Conservation (phyloP, 345 rosid species). For the Limnanthes douglasii region DNA sequence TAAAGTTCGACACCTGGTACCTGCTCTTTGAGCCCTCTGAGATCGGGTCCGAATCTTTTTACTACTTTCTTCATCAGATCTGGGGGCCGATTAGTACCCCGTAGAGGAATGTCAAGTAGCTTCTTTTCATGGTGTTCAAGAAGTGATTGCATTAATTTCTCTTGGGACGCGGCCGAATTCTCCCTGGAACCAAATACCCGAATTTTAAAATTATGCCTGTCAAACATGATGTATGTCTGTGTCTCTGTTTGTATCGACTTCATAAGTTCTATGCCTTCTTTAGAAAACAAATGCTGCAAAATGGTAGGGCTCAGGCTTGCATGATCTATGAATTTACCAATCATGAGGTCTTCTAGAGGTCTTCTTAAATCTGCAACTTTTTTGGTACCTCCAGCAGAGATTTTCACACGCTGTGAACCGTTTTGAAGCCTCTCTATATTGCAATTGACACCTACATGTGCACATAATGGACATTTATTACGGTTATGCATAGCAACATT, state of each 20-base stretch:
- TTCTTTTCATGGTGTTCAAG: constrained; percentile 33
- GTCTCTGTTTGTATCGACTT: constrained; percentile 45
- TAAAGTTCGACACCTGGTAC: constrained; percentile 43
- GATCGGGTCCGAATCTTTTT: constrained; percentile 61
- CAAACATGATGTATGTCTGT: constrained; percentile 43
- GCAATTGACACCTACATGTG: constrained; percentile 38
- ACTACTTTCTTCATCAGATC: constrained; percentile 69
- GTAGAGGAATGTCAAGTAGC: constrained; percentile 54
- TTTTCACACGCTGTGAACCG: constrained; percentile 52
- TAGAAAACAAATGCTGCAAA: constrained; percentile 44
- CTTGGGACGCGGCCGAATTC: constrained; percentile 30
- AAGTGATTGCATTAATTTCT: constrained; percentile 42
- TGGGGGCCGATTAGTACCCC: constrained; percentile 39
- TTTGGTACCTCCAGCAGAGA: constrained; percentile 64
- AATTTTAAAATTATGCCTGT: constrained; percentile 25
- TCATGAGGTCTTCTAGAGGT: constrained; percentile 65
- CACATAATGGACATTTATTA: too few species aligned
- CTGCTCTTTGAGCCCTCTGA: constrained; percentile 47
- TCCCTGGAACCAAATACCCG: constrained; percentile 49
- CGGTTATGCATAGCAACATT: too few species aligned
- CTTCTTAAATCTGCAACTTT: constrained; percentile 66
- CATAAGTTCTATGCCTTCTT: constrained; percentile 39
- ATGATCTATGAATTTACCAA: constrained; percentile 45
- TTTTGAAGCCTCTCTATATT: constrained; percentile 19
- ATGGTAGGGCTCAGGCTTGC: constrained; percentile 33